These are phyloP conservation scores for Staphylotrichum longicolle DNA, from an alignment of 495 filamentous ascomycete genomes.

Conservation along the genomic window DNA sequence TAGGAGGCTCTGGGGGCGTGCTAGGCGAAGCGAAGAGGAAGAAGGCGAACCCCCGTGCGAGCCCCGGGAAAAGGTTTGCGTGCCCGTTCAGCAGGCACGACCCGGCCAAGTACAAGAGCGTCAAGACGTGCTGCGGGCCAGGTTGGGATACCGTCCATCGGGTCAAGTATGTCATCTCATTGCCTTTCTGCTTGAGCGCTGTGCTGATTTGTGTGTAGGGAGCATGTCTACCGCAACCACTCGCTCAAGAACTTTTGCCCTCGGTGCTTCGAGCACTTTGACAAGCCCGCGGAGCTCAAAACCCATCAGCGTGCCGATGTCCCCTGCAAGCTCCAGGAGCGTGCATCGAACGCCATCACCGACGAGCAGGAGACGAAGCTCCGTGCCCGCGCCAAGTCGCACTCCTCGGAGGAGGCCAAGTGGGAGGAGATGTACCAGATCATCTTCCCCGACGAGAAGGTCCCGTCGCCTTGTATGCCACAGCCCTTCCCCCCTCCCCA, in stretches of 20 bases:
- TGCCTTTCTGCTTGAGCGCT: not conserved
- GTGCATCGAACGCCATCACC: constrained; percentile 25
- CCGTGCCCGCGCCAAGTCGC: constrained; percentile 24
- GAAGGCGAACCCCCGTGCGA: constrained; percentile 17
- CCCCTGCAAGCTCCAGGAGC: constrained; percentile 32
- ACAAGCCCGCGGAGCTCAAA: constrained; percentile 36
- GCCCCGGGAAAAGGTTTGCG: constrained; percentile 33
- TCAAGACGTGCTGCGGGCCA: constrained; percentile 42
- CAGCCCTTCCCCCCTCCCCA: no score
- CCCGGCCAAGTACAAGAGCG: constrained; percentile 34
- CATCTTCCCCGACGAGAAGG: constrained; percentile 27
- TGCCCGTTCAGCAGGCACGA: constrained; percentile 47
- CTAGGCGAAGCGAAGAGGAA: constrained; percentile 20
- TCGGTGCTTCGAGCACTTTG: constrained; percentile 42
- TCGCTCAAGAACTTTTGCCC: constrained; percentile 39
- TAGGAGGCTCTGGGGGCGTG: not conserved
- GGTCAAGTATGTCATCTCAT: constrained; percentile 38
- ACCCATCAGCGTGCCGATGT: constrained; percentile 40
- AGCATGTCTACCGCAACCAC: constrained; percentile 47
- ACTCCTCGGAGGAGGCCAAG: constrained; percentile 28
- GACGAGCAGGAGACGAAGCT: constrained; percentile 34
- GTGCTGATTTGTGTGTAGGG: constrained; percentile 27
- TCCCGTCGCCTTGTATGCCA: constrained; percentile 31
- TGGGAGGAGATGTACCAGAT: constrained; percentile 35
- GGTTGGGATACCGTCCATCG: constrained; percentile 46